Percentiles rank a stretch among this genome's conserved stretches.
These are phyloP conservation scores for Aegilops tauschii DNA, from an alignment of 176 grass and related monocot genomes.

Conservation along the genomic window DNA sequence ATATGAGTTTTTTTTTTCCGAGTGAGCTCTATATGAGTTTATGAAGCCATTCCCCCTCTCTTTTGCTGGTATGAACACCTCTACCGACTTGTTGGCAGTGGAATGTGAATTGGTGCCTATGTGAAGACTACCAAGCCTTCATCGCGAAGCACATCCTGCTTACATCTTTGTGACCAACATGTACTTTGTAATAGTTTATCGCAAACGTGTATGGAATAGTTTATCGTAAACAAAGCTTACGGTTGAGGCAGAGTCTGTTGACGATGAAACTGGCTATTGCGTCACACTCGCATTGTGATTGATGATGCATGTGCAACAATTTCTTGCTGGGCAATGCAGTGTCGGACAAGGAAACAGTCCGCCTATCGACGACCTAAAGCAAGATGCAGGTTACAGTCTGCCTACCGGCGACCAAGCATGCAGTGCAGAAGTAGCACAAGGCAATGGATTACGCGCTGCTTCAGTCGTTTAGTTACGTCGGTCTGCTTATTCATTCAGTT, in stretches of 20 bases:
- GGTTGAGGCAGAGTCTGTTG: neutral
- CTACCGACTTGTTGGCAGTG: neutral
- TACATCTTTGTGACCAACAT: neutral
- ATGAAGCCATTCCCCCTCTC: neutral
- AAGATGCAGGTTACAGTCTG: neutral
- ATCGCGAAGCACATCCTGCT: neutral
- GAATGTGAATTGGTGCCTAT: neutral
- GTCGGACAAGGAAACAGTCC: neutral
- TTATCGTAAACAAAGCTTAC: neutral
- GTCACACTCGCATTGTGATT: neutral
- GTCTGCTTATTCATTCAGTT: too few species aligned
- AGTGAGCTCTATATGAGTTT: neutral
- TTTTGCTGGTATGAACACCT: neutral
- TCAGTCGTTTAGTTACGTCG: too few species aligned
- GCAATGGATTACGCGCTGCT: too few species aligned
- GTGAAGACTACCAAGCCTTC: neutral
- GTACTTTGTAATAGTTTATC: neutral
- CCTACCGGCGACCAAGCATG: too few species aligned
- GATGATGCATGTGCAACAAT: too few species aligned
- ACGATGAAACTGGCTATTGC: neutral
- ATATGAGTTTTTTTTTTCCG: neutral
- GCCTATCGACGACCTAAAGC: neutral
- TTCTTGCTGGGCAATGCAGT: neutral
- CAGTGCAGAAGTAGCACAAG: too few species aligned
- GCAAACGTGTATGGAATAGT: too few species aligned